Conservation (phyloP, 805 yeast genomes). For the Citeromyces matritensis region DNA sequence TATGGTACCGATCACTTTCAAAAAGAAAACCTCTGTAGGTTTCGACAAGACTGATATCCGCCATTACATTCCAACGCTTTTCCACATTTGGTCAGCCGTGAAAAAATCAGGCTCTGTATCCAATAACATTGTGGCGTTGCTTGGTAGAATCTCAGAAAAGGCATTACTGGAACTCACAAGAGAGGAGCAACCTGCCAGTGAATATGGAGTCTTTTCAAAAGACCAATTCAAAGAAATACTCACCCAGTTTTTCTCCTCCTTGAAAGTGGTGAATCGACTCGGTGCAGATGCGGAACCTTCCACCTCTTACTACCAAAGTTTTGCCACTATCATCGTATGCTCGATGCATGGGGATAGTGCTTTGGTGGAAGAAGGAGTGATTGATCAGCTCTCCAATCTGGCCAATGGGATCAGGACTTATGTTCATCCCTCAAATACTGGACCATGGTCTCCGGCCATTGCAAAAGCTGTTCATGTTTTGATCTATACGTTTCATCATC, state of each 20-base stretch:
- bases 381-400: slow-evolving; percentile 36
- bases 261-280: neutral
- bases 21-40: slow-evolving; percentile 7
- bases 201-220: slow-evolving; percentile 48
- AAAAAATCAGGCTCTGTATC: slow-evolving; percentile 18
- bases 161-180: slow-evolving; percentile 19
- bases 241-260: neutral
- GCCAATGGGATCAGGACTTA: slow-evolving; percentile 65
- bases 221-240: slow-evolving; percentile 28
- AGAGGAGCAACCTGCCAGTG: slow-evolving; percentile 20
- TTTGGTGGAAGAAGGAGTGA: slow-evolving; percentile 24
- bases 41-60: slow-evolving; percentile 16
- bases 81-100: slow-evolving; percentile 56
- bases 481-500: slow-evolving; percentile 5
- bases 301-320: slow-evolving; percentile 17
- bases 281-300: slow-evolving; percentile 5
- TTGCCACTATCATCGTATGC: slow-evolving; percentile 39
- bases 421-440: slow-evolving; percentile 87
- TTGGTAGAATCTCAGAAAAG: slow-evolving; percentile 44
- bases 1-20: slow-evolving; percentile 31
- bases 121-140: slow-evolving; percentile 38
- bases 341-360: slow-evolving; percentile 40
- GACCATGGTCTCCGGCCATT: slow-evolving; percentile 69
- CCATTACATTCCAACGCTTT: slow-evolving; percentile 47
- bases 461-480: slow-evolving; percentile 50